Evolutionary conservation across 78 protist species (phyloP).

Genomic region (Dictyostelium firmibasis): DNA sequence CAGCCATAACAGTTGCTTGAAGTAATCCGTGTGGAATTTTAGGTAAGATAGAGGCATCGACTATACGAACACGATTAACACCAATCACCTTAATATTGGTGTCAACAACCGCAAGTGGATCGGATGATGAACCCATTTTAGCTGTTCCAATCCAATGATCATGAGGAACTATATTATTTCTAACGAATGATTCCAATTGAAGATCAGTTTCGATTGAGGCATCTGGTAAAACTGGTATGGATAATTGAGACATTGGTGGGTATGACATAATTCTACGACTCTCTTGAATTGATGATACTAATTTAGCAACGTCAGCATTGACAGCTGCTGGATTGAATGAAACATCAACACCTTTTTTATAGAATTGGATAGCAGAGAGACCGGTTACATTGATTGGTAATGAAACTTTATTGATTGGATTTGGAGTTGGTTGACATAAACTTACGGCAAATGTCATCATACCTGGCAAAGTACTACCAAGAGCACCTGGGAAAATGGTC

Average conservation of each 20-base stretch:
- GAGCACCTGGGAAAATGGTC: constrained; percentile 49
- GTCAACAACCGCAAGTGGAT: constrained; percentile 62
- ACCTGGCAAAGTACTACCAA: constrained; percentile 20
- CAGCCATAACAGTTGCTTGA: constrained; percentile 74
- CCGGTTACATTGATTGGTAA: neutral
- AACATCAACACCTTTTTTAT: neutral
- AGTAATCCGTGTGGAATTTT: constrained; percentile 9
- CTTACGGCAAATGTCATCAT: constrained; percentile 23
- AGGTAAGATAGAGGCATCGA: constrained; percentile 67
- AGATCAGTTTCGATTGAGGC: neutral
- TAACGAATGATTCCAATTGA: constrained; percentile 41
- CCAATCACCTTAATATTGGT: constrained; percentile 19
- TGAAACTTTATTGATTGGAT: neutral
- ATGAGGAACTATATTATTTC: neutral
- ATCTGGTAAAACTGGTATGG: constrained; percentile 14
- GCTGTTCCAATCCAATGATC: constrained; percentile 62
- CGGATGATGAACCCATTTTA: constrained; percentile 47
- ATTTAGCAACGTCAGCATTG: neutral
- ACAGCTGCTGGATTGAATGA: neutral
- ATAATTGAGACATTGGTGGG: constrained; percentile 41
- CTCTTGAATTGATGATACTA: constrained; percentile 19
- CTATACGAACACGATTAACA: constrained; percentile 19
- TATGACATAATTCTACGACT: constrained; percentile 29
- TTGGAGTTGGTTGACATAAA: constrained; percentile 12
- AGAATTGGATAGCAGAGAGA: neutral